phyloP scores from a whole-genome alignment of 352 stramenopile species.

The Phytophthora boehmeriae region DNA sequence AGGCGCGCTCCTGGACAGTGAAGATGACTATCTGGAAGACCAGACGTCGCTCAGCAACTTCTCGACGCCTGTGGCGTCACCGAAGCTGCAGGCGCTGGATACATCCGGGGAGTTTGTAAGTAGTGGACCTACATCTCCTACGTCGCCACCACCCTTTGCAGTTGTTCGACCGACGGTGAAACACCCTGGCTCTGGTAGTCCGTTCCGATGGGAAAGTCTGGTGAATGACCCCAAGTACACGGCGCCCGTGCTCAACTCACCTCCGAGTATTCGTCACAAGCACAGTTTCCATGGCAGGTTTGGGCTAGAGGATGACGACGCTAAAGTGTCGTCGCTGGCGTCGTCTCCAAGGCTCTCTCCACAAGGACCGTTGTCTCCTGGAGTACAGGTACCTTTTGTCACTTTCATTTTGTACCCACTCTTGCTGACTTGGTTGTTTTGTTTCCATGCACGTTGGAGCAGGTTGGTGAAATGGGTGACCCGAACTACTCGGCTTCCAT shows the following conservation, averaged over 20 bases:
- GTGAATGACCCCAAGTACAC: conserved; percentile 67
- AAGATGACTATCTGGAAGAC: conserved; percentile 44
- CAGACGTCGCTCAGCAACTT: conserved; percentile 64
- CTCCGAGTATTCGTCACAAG: conserved; percentile 39
- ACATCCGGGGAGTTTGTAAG: conserved; percentile 56
- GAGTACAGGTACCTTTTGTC: conserved; percentile 24
- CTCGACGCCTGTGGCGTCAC: conserved; percentile 61
- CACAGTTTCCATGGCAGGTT: conserved; percentile 39
- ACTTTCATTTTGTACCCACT: not conserved
- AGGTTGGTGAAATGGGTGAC: conserved; percentile 37
- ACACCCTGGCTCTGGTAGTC: conserved; percentile 37
- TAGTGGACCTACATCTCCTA: conserved; percentile 44
- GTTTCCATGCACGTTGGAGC: conserved; percentile 3
- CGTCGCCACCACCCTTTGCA: conserved; percentile 77
- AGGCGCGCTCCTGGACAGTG: conserved; percentile 30
- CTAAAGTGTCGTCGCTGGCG: conserved; percentile 22
- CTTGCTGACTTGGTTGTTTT: conserved; percentile 6
- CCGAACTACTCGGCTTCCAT: conserved; percentile 57
- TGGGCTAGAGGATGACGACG: conserved; percentile 51
- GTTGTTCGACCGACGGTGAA: conserved; percentile 27
- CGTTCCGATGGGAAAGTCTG: conserved; percentile 71
- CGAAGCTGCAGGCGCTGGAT: conserved; percentile 60
- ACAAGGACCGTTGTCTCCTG: conserved; percentile 45
- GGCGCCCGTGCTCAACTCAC: conserved; percentile 58
- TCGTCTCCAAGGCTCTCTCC: conserved; percentile 35